These are phyloP conservation scores for Trypethelium eluteriae DNA, from an alignment of 495 filamentous ascomycete species.

Conservation along the genomic window DNA sequence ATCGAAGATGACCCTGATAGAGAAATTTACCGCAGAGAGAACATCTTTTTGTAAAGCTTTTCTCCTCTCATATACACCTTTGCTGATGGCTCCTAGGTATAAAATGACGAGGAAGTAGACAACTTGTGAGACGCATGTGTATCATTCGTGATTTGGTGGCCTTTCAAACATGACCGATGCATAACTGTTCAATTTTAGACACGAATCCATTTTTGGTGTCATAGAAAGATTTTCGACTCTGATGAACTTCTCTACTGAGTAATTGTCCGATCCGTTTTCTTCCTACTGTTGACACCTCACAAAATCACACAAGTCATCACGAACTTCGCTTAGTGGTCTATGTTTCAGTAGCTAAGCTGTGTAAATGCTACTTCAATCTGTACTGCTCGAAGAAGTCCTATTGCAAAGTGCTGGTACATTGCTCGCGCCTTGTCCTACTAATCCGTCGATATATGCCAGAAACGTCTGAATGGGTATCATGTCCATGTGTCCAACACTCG, in stretches of 20 bases:
- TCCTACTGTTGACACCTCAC: no score
- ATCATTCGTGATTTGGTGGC: no score
- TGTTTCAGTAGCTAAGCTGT: no score
- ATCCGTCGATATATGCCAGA: slow-evolving; percentile 55
- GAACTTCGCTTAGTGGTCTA: no score
- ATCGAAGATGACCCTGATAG: slow-evolving; percentile 40
- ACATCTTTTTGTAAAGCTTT: slow-evolving; percentile 40
- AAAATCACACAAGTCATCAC: no score
- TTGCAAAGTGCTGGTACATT: slow-evolving; percentile 33
- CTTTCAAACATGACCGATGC: no score
- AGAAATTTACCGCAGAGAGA: slow-evolving; percentile 37
- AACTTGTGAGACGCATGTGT: background rate
- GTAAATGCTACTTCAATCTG: background rate
- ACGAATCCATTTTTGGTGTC: no score
- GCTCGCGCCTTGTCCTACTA: slow-evolving; percentile 48
- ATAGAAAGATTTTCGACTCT: no score
- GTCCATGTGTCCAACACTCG: slow-evolving; percentile 50
- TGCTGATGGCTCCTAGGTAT: background rate
- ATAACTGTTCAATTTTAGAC: no score
- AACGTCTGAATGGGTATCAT: slow-evolving; percentile 54
- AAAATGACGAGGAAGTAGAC: background rate
- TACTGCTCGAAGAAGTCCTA: background rate
- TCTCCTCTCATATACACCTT: background rate
- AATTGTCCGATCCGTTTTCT: no score
- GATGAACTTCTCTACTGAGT: no score